Base-by-base conservation (phyloP, 106 monocot genomes). In the Apostasia shenzhenica region DNA sequence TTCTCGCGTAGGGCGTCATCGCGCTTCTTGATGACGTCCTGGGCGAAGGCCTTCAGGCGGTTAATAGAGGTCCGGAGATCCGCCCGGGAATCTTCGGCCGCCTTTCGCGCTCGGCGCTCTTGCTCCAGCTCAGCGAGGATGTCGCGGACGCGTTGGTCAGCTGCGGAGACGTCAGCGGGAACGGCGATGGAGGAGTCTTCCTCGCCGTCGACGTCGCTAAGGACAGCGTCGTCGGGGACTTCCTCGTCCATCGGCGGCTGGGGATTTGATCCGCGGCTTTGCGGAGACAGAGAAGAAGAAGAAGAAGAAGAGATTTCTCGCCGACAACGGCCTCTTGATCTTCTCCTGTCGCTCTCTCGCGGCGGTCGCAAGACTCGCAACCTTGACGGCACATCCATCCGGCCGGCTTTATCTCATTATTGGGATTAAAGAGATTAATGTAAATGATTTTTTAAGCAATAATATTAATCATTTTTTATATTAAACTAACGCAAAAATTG, bases 171-270 rank as follows among this genome's bases (percentile, higher is more conserved):
- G 72, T 74, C 26, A 41, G 69, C 7, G 58, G 69, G 13, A 59
- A 72, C 37, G 11, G 54, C 13, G 14, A 70, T 4, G 46, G 70
- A 13, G 56, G 76, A 53, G 14, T 75, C 72, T n/a, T 86, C 86
- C n/a, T 76, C 94, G 57, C 63, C 86, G 52, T 85, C 87, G 44
- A 95, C 80, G 81, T 94, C 94, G 87, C 87, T 87, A 70, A 94
- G 90, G 47, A 87, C 85, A 75, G 79, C 79, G 81, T 61, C 73
- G 71, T 80, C 71, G 63, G 61, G 55, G 44, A 72, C 80, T 14
- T 86, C 89, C 61, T 78, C 89, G 53, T 86, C 83, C 84, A 88
- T 86, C n/a, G 72, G 13, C 44, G 57, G 48, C 14, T 2, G 56
- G 37, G 26, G 50, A 72, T 65, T 61, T 14, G 26, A 46, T 63